Base-by-base conservation (phyloP, 2,329 filamentous ascomycete species). In the Sphaerulina vaccinii region DNA sequence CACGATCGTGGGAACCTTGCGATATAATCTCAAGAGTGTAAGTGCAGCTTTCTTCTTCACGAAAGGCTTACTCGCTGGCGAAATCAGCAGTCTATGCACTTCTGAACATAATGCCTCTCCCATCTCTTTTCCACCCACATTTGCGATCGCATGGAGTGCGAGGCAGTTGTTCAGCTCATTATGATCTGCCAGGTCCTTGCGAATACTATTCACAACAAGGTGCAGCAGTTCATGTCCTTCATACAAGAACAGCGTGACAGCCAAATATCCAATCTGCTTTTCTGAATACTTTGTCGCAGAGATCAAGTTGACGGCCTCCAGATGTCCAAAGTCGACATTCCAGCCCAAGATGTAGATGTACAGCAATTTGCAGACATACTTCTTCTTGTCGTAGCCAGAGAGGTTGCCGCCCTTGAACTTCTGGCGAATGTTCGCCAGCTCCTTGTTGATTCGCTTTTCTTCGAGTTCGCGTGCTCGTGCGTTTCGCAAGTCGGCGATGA, bases 271-370 rank as follows among this genome's bases (percentile, higher is more conserved):
- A 68, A 99, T 99, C 77, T 99, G 93, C 76, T 99, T 99, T 71
- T 99, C 93, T 18, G 92, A 97, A 74, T 97, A 99, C 70, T 97
- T 99, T 67, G 81, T 90, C 50, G 92, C 90, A 22, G 92, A 96
- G 63, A 99, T 95, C 66, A 99, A 82, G 68, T 97, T 97, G 68
- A 99, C 92, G 27, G 95, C 95, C 75, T 99, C 93, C 62, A 99
- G 84, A 70, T 99, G 93, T 50, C 93, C 93, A 72, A 99, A 99
- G 71, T 97, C 95, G 73, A 99, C 92, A 70, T 99, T 92, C 87
- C 93, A 99, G 42, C 93, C 93, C 60, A 99, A 82, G 55, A 99
- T 99, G 73, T 99, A 99, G 66, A 99, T 97, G 72, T 99, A 99
- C 56, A 99, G 79, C 62, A 99, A 83, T 84, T 99, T 99, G 88